Evolutionary conservation across 768 basidiomycete species (phyloP).

Genomic region (Mycena vulgaris): DNA sequence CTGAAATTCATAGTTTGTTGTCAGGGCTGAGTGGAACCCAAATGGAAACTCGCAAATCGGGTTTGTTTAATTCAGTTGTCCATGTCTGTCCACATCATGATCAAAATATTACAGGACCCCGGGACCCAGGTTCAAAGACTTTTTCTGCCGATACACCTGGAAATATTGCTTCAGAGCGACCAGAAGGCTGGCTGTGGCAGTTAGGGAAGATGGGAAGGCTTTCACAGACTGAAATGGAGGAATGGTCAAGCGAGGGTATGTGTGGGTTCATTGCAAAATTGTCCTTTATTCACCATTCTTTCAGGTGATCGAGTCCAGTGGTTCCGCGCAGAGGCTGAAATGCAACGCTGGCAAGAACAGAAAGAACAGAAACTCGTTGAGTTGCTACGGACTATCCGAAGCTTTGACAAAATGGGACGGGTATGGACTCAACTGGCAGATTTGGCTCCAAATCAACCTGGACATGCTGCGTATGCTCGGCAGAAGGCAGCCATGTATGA

Average conservation of each 20-base stretch:
- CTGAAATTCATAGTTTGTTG: background rate
- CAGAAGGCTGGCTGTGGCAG: background rate
- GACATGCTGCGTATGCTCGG: too few relatives aligned
- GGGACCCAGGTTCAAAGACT: background rate
- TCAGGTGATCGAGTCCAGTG: too few relatives aligned
- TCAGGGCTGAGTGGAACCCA: background rate
- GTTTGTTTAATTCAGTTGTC: background rate
- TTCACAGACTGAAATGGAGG: background rate
- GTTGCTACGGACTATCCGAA: conserved; percentile 39
- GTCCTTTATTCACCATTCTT: background rate
- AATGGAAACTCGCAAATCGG: background rate
- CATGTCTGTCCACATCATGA: background rate
- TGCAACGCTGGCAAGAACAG: too few relatives aligned
- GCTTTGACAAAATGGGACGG: conserved; percentile 21
- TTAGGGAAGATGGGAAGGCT: background rate
- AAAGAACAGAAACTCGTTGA: conserved; percentile 44
- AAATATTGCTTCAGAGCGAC: too few relatives aligned
- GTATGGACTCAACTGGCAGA: too few relatives aligned
- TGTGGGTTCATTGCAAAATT: background rate
- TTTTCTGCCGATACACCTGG: too few relatives aligned
- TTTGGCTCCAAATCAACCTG: too few relatives aligned
- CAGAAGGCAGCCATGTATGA: too few relatives aligned
- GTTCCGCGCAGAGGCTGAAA: too few relatives aligned
- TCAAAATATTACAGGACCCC: background rate
- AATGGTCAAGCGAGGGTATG: too few relatives aligned